A percentile compares a stretch with the other conserved stretches of the same genome.
Conservation (phyloP, 306 rosid species). For the Astragalus glycyphyllos region DNA sequence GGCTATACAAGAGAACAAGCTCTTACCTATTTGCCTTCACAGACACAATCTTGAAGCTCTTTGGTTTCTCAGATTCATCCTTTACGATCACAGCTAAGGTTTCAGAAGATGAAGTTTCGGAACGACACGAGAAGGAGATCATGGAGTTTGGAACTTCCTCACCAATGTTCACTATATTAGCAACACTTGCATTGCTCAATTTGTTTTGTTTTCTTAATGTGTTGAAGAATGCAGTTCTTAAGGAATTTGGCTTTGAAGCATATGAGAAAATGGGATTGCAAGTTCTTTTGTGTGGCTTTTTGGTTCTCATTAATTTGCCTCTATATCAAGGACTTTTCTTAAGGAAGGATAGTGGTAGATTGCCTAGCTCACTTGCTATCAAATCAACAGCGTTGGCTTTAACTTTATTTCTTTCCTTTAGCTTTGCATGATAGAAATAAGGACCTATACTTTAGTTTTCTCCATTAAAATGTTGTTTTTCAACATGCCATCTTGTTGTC, state of each 20-base stretch:
- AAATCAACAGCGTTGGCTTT: constrained; percentile 54
- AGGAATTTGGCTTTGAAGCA: constrained; percentile 37
- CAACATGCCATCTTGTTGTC: neutral
- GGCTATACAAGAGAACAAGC: constrained; percentile 81
- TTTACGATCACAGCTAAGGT: constrained; percentile 77
- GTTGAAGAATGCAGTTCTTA: constrained; percentile 40
- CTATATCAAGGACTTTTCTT: constrained; percentile 71
- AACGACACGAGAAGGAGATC: constrained; percentile 64
- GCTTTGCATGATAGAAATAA: constrained; percentile 28
- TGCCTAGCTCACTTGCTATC: constrained; percentile 59
- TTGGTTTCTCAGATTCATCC: constrained; percentile 54
- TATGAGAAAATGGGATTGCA: constrained; percentile 61
- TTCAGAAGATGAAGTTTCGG: constrained; percentile 60
- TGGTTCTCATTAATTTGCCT: constrained; percentile 72
- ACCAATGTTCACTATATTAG: constrained; percentile 62
- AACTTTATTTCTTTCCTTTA: constrained; percentile 9
- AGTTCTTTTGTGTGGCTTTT: constrained; percentile 58
- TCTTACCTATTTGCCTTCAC: constrained; percentile 67
- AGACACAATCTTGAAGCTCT: constrained; percentile 56
- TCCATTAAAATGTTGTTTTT: neutral
- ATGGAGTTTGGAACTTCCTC: constrained; percentile 91
- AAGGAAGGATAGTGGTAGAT: constrained; percentile 74
- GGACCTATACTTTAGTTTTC: neutral
- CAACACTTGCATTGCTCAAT: constrained; percentile 71
- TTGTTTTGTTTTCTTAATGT: constrained; percentile 61